These are phyloP conservation scores for Neckera pumila DNA, from an alignment of 225 moss, liverwort and hornwort species.

Conservation along the genomic window DNA sequence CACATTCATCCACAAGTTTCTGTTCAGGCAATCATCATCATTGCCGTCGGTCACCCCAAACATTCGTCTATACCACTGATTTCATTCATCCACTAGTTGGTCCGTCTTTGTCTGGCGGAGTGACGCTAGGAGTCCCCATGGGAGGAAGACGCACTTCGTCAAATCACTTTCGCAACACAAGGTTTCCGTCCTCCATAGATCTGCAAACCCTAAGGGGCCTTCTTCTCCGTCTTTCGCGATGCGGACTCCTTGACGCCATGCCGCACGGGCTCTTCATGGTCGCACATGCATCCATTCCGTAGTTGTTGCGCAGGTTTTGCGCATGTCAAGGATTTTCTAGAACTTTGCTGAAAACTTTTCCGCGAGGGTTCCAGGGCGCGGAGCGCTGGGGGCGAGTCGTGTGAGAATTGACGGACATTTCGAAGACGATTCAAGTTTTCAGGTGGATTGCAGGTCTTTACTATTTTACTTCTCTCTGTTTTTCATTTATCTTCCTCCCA, in stretches of 20 bases:
- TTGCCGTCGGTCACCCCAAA: too few relatives aligned
- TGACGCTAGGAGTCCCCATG: not conserved
- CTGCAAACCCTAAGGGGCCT: constrained; percentile 1
- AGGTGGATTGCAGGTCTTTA: not conserved
- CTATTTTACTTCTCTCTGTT: not conserved
- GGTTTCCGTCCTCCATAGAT: not conserved
- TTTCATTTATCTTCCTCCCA: not conserved
- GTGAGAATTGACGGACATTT: not conserved
- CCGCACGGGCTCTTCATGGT: not conserved
- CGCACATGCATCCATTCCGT: not conserved
- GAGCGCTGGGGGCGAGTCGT: not conserved
- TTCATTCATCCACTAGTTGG: not conserved
- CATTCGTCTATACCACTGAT: not conserved
- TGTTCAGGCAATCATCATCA: not conserved
- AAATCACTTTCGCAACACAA: not conserved
- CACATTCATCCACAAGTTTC: not conserved
- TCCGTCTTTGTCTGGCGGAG: not conserved
- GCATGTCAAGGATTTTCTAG: not conserved
- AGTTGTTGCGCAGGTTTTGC: not conserved
- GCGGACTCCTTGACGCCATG: not conserved
- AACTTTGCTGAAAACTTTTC: not conserved
- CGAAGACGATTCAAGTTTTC: not conserved
- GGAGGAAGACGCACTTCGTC: not conserved
- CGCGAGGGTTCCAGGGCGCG: not conserved
- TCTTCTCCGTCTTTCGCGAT: not conserved